Evolutionary conservation across 2,329 filamentous ascomycete genomes (phyloP).

Genomic region (Colletotrichum brevisporum): DNA sequence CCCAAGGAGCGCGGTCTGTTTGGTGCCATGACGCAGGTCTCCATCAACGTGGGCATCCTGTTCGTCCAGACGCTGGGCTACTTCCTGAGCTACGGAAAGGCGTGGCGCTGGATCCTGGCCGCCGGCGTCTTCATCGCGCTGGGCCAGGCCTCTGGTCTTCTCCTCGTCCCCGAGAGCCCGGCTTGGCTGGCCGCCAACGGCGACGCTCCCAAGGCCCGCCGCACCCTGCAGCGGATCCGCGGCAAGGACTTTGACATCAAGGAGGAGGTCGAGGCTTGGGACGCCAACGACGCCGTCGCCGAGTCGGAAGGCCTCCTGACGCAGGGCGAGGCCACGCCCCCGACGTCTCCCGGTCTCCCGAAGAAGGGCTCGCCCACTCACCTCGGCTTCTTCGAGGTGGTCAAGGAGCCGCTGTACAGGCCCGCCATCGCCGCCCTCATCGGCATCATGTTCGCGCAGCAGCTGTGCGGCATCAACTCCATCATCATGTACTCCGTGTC

Average conservation of each 20-base stretch:
- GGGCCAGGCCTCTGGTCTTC: constrained; percentile 77
- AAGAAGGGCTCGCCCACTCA: constrained; percentile 51
- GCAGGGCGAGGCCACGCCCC: constrained; percentile 43
- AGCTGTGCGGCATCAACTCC: constrained; percentile 94
- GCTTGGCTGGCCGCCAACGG: constrained; percentile 84
- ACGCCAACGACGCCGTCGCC: constrained; percentile 56
- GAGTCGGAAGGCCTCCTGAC: constrained; percentile 81
- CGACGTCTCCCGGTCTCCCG: constrained; percentile 43
- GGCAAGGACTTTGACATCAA: constrained; percentile 78
- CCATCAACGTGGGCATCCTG: constrained; percentile 92
- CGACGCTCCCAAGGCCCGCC: constrained; percentile 72
- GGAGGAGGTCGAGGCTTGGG: constrained; percentile 78
- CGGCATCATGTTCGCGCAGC: constrained; percentile 92
- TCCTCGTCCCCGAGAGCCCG: constrained; percentile 88
- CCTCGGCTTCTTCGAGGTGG: constrained; percentile 75
- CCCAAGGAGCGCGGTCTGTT: constrained; percentile 83
- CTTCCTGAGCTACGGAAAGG: constrained; percentile 83
- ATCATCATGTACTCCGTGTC: constrained; percentile 99
- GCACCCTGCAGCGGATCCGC: constrained; percentile 81
- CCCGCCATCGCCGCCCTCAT: constrained; percentile 86
- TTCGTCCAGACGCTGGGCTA: constrained; percentile 87
- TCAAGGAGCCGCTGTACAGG: constrained; percentile 76
- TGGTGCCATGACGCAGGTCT: constrained; percentile 88
- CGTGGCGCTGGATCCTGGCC: constrained; percentile 88
- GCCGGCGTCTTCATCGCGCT: constrained; percentile 78